Conservation (phyloP, 164 flowering plant genomes). For the Tetrastigma voinierianum region DNA sequence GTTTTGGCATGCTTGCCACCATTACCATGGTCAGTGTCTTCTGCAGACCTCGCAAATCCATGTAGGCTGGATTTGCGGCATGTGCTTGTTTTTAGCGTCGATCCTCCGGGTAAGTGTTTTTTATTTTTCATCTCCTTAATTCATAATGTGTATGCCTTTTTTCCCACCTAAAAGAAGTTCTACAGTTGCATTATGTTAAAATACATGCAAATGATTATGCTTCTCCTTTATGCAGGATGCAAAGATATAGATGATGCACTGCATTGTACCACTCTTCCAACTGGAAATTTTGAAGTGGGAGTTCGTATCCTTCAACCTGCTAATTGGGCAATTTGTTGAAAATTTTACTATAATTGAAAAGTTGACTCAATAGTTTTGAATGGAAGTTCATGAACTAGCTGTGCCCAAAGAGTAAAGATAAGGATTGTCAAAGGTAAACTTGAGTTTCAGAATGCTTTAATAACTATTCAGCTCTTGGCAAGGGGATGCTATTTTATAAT, state of each 20-base stretch:
- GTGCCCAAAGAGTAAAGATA: not conserved
- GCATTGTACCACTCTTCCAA: constrained; percentile 84
- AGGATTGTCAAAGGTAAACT: not conserved
- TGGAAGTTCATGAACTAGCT: not conserved
- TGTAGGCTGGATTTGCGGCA: constrained; percentile 83
- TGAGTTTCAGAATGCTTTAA: too few species aligned
- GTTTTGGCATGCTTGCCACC: constrained; percentile 97
- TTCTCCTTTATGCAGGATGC: constrained; percentile 68
- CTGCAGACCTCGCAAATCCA: constrained; percentile 70
- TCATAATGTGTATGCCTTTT: too few species aligned
- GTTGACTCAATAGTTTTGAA: constrained; percentile 2
- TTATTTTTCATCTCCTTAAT: not conserved
- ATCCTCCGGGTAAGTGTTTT: constrained; percentile 78
- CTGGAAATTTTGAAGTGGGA: constrained; percentile 98
- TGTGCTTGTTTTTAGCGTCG: constrained; percentile 85
- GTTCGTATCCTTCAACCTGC: constrained; percentile 79
- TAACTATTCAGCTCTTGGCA: too few species aligned
- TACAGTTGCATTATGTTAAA: too few species aligned
- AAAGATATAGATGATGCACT: constrained; percentile 99
- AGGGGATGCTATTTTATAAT: too few species aligned
- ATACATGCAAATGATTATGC: not conserved
- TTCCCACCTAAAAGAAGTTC: too few species aligned
- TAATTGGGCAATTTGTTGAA: not conserved
- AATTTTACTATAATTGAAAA: not conserved
- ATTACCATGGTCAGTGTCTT: constrained; percentile 93